Conservation (phyloP, 1,284 basidiomycete species). For the Volvariella volvacea region DNA sequence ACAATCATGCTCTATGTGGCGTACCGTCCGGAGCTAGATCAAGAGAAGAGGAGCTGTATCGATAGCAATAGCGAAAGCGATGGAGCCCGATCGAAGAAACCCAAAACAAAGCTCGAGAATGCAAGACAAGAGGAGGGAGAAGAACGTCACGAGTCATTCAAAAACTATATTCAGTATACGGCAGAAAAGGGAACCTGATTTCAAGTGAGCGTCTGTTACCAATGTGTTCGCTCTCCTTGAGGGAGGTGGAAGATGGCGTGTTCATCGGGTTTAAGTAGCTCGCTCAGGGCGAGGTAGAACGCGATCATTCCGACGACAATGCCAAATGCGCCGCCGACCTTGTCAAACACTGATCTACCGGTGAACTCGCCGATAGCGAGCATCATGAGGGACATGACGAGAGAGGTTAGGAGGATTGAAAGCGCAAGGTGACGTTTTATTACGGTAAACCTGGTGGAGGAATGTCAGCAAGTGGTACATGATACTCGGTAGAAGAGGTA, state of each 20-base stretch:
- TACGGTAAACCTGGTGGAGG: constrained; percentile 43
- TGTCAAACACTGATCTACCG: constrained; percentile 18
- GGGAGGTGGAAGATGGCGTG: constrained; percentile 13
- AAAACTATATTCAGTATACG: no score
- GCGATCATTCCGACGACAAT: constrained; percentile 60
- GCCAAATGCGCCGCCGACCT: constrained; percentile 50
- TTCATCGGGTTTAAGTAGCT: constrained; percentile 49
- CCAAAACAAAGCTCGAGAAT: no score
- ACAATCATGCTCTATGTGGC: no score
- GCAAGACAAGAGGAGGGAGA: no score
- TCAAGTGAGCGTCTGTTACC: no score
- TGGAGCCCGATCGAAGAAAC: no score
- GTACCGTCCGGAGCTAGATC: no score
- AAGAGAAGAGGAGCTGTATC: no score
- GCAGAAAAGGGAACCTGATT: no score
- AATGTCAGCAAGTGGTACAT: neutral
- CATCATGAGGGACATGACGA: constrained; percentile 58
- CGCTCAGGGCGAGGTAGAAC: constrained; percentile 60
- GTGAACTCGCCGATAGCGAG: constrained; percentile 43
- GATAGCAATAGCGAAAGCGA: no score
- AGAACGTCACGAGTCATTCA: no score
- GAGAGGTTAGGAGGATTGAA: constrained; percentile 65
- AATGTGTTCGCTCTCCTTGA: neutral
- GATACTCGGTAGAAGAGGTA: constrained; percentile 10
- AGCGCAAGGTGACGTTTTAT: constrained; percentile 64